phyloP scores from a whole-genome alignment of 2,329 filamentous ascomycete genomes.

The Pseudocercospora fuligena region DNA sequence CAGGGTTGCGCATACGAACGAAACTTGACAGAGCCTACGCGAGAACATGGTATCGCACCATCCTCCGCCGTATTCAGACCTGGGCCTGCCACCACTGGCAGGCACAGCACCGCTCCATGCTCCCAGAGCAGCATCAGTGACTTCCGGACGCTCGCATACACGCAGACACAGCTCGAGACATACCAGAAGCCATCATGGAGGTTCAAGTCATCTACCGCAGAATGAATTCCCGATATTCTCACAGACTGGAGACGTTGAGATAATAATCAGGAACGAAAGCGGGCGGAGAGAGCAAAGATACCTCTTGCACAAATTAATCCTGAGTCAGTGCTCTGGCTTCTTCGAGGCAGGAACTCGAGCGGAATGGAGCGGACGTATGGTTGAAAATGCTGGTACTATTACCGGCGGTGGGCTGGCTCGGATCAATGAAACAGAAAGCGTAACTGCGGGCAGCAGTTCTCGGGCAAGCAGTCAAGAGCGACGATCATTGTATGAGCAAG shows the following conservation, averaged over 20 bases:
- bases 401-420: slow-evolving; percentile 28
- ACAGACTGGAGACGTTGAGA: slow-evolving; percentile 90
- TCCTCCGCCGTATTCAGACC: slow-evolving; percentile 31
- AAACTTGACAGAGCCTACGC: not conserved
- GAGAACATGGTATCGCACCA: slow-evolving; percentile 35
- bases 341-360: slow-evolving; percentile 71
- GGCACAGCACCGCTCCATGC: slow-evolving; percentile 4
- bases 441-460: slow-evolving; percentile 38
- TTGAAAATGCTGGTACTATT: slow-evolving; percentile 17
- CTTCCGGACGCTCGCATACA: slow-evolving; percentile 61
- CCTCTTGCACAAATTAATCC: slow-evolving; percentile 82
- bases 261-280: slow-evolving; percentile 67
- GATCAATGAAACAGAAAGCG: slow-evolving; percentile 37
- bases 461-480: slow-evolving; percentile 47
- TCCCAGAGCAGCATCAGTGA: slow-evolving; percentile 53
- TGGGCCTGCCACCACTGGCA: slow-evolving; percentile 20
- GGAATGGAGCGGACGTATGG: slow-evolving; percentile 37
- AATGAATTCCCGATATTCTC: slow-evolving; percentile 94
- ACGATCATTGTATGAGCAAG: slow-evolving; percentile 37
- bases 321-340: slow-evolving; percentile 90
- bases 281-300: slow-evolving; percentile 79
- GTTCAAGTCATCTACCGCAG: slow-evolving; percentile 66
- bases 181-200: slow-evolving; percentile 79
- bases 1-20: slow-evolving; percentile 8
- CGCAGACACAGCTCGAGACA: slow-evolving; percentile 68